Base-by-base conservation (phyloP, 2,329 filamentous ascomycete species). In the Colletotrichum shisoi region DNA sequence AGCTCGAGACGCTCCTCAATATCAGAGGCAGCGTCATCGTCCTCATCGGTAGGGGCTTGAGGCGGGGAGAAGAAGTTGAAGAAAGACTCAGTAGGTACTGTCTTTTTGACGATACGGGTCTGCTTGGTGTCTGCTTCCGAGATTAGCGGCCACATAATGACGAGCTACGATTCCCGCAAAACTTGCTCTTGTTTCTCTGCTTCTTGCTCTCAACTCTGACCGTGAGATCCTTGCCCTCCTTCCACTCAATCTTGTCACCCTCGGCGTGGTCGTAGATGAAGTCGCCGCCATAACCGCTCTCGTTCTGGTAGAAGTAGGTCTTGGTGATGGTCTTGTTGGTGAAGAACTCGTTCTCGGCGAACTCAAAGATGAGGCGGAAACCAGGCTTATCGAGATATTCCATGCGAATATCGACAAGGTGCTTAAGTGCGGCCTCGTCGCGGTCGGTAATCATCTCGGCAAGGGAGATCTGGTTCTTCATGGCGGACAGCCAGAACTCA, bases 251-350 rank as follows among this genome's bases (percentile, higher is more conserved):
- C 86, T 96, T 95, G 79, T 97, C 92, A 71, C 96, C 95, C 80
- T 99, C 94, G 65, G 96, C 95, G 78, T 99, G 95, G 79, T 99
- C 95, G 79, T 99, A 99, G 81, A 99, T 98, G 83, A 98, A 99
- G 80, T 99, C 96, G 73, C 95, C 96, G 73, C 94, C 95, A 76
- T 99, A 99, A 67, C 95, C 95, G 75, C 91, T 97, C 87, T 99
- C 95, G 77, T 95, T 96, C 82, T 97, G 94, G 83, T 99, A 99
- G 84, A 89, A 98, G 83, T 99, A 99, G 67, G 94, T 97, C 88
- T 99, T 99, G 76, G 92, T 93, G 79, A 99, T 89, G 73, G 87
- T 92, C 86, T 96, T 97, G 87, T 99, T 98, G 79, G 89, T 91
- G 87, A 99, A 99, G 83, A 90, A 98, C 71, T 96, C 92, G 81